phyloP scores from a whole-genome alignment of 1,284 basidiomycete species.

The Irpex sp. region DNA sequence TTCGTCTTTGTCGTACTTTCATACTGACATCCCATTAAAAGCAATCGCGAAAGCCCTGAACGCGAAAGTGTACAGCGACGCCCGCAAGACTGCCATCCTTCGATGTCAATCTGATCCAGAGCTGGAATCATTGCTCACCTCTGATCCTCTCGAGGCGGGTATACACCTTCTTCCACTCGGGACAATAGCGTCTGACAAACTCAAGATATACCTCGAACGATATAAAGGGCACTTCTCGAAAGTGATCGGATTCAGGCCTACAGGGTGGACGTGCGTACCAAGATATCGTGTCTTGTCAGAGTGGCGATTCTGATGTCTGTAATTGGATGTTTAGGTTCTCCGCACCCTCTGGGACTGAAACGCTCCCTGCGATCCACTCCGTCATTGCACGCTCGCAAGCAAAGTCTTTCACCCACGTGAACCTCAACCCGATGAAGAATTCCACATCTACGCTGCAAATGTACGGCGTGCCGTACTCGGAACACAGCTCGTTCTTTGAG shows the following conservation, averaged over 20 bases:
- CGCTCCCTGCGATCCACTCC: constrained; percentile 56
- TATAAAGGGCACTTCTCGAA: constrained; percentile 74
- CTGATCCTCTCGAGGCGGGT: constrained; percentile 71
- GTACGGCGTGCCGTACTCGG: constrained; percentile 92
- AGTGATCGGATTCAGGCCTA: constrained; percentile 85
- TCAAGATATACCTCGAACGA: constrained; percentile 76
- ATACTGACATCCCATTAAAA: constrained; percentile 25
- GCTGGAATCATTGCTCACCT: constrained; percentile 75
- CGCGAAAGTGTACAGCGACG: constrained; percentile 90
- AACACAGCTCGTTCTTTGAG: constrained; percentile 94
- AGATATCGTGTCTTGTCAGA: not conserved
- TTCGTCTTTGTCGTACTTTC: not conserved
- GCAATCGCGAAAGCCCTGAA: constrained; percentile 82
- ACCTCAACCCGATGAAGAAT: constrained; percentile 71
- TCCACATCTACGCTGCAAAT: constrained; percentile 70
- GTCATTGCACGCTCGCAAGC: constrained; percentile 69
- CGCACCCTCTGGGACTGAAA: constrained; percentile 65
- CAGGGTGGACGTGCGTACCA: constrained; percentile 84
- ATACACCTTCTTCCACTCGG: constrained; percentile 88
- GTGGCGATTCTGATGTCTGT: not conserved
- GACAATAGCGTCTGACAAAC: constrained; percentile 74
- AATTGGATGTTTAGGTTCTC: constrained; percentile 49
- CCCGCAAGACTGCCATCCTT: constrained; percentile 77
- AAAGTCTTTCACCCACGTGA: constrained; percentile 61
- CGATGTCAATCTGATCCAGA: constrained; percentile 82